These are phyloP conservation scores for Fusarium sp. DNA, from an alignment of 2,329 filamentous ascomycete species.

Conservation along the genomic window DNA sequence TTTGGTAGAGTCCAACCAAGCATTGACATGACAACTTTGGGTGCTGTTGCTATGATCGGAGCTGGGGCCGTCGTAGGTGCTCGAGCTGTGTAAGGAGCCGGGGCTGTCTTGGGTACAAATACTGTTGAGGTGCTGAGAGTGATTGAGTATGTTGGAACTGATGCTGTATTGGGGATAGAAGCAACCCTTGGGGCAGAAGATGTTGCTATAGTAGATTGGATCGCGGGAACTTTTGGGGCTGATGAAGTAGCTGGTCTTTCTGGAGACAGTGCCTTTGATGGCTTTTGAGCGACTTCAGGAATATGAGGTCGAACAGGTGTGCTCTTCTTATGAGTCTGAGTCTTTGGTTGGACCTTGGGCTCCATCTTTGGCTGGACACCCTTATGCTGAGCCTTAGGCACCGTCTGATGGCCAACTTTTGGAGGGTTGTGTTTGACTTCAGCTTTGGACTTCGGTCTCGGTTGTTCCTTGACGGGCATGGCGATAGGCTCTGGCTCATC, in stretches of 20 bases:
- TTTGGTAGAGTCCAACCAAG: constrained; percentile 10
- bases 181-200: background rate
- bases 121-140: background rate
- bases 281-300: background rate
- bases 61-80: constrained; percentile 18
- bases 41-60: constrained; percentile 11
- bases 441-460: background rate
- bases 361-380: background rate
- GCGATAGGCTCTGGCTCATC: background rate
- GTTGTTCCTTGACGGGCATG: background rate
- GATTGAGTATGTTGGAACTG: background rate
- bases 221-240: background rate
- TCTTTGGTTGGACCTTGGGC: background rate
- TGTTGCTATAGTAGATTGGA: background rate
- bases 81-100: constrained; percentile 8
- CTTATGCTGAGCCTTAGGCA: background rate
- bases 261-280: background rate
- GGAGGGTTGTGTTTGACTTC: background rate
- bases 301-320: background rate
- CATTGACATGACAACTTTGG: constrained; percentile 23
- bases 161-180: background rate
- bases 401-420: background rate
- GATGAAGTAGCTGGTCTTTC: background rate
- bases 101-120: constrained; percentile 6
- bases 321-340: background rate